A percentile compares a stretch with the other conserved stretches of the same genome.
These are phyloP conservation scores for Monilinia polystroma DNA, from an alignment of 2,329 filamentous ascomycete genomes.

Conservation along the genomic window DNA sequence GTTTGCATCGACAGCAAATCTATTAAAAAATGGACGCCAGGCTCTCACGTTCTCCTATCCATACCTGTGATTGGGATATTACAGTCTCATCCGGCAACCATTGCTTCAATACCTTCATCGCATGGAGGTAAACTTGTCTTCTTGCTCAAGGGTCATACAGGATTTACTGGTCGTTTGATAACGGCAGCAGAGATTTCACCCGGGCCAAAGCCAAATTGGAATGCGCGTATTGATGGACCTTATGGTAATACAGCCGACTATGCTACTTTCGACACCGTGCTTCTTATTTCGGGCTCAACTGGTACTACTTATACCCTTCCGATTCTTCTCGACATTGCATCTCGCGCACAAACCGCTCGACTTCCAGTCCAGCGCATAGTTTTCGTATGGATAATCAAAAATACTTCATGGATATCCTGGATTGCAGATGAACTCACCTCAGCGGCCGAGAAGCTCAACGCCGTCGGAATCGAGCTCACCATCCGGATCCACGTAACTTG, in stretches of 20 bases:
- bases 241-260: constrained; percentile 53
- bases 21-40: constrained; percentile 44
- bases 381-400: constrained; percentile 55
- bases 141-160: constrained; percentile 55
- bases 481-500: constrained; percentile 56
- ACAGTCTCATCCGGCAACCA: constrained; percentile 62
- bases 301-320: constrained; percentile 61
- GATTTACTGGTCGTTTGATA: constrained; percentile 57
- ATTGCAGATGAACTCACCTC: constrained; percentile 36
- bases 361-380: constrained; percentile 51
- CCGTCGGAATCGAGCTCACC: constrained; percentile 49
- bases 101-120: constrained; percentile 53
- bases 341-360: constrained; percentile 34
- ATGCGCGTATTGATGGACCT: constrained; percentile 54
- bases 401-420: constrained; percentile 55
- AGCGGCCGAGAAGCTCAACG: constrained; percentile 44
- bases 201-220: constrained; percentile 21
- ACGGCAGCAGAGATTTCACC: constrained; percentile 42
- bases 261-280: constrained; percentile 58
- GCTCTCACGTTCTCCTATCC: constrained; percentile 62
- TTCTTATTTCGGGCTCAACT: constrained; percentile 61
- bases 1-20: constrained; percentile 40
- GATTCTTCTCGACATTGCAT: constrained; percentile 45
- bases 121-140: constrained; percentile 59
- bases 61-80: constrained; percentile 53